phyloP scores from a whole-genome alignment of 768 basidiomycete species.

The Leucosporidium yakuticum region DNA sequence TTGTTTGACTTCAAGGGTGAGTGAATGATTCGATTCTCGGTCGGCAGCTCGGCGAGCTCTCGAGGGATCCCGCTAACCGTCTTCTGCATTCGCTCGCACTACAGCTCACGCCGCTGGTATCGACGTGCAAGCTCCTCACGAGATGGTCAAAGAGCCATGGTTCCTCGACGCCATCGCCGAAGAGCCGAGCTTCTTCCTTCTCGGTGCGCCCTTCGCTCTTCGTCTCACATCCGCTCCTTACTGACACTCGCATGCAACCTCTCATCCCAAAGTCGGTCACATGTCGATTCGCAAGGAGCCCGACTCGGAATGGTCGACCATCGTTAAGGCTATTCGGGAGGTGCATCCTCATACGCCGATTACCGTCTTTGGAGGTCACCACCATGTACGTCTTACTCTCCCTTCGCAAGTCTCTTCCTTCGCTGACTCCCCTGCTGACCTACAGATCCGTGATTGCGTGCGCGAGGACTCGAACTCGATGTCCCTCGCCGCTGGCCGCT shows the following conservation, averaged over 20 bases:
- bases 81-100: neutral
- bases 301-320: conserved; percentile 56
- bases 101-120: conserved; percentile 58
- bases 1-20: conserved; percentile 64
- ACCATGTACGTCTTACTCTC: conserved; percentile 21
- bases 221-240: neutral
- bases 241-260: neutral
- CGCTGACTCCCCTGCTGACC: conserved; percentile 47
- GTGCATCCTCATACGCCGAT: conserved; percentile 72
- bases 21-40: neutral
- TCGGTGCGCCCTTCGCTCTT: conserved; percentile 52
- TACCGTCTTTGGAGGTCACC: conserved; percentile 67
- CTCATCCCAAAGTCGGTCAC: conserved; percentile 46
- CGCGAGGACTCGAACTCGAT: conserved; percentile 69
- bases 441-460: conserved; percentile 73
- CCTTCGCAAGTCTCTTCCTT: conserved; percentile 36
- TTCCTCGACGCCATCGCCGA: conserved; percentile 71
- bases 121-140: conserved; percentile 63
- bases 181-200: conserved; percentile 74
- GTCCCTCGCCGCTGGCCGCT: conserved; percentile 73
- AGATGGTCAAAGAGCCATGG: conserved; percentile 78
- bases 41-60: neutral
- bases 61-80: too few relatives aligned
- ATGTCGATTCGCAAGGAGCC: conserved; percentile 67
- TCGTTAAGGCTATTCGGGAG: conserved; percentile 66